These are phyloP conservation scores for Fusarium burgessii DNA, from an alignment of 2,329 filamentous ascomycete genomes.

Conservation along the genomic window DNA sequence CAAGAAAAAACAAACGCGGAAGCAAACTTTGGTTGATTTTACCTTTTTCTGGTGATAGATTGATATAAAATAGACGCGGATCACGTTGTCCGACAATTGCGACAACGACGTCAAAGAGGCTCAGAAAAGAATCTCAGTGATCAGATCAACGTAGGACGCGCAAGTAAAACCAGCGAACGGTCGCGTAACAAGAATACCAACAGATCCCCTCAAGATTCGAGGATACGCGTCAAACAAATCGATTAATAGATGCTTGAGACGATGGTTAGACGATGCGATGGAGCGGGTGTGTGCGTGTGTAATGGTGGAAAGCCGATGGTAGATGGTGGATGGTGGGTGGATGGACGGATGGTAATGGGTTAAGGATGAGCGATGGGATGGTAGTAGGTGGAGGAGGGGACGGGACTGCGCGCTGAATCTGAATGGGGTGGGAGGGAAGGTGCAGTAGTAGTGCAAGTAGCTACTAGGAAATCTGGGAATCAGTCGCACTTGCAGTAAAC, in stretches of 20 bases:
- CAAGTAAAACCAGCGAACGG: constrained; percentile 32
- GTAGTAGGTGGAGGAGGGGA: constrained; percentile 43
- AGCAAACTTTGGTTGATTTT: constrained; percentile 28
- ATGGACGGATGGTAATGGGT: constrained; percentile 36
- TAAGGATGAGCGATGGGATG: constrained; percentile 36
- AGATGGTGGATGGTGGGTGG: constrained; percentile 23
- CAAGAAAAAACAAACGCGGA: constrained; percentile 3
- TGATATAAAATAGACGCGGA: constrained; percentile 40
- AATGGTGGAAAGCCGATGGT: constrained; percentile 45
- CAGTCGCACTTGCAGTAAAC: constrained; percentile 35
- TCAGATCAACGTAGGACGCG: constrained; percentile 13
- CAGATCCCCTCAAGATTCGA: constrained; percentile 23
- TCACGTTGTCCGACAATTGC: constrained; percentile 46
- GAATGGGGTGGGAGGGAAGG: constrained; percentile 43
- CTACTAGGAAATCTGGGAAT: constrained; percentile 25
- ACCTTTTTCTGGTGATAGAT: constrained; percentile 46
- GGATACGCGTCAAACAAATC: constrained; percentile 20
- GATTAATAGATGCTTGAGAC: constrained; percentile 19
- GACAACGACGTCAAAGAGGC: constrained; percentile 38
- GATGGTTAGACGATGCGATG: constrained; percentile 44
- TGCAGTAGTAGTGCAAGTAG: constrained; percentile 40
- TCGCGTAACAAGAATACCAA: constrained; percentile 38
- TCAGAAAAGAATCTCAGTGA: constrained; percentile 10
- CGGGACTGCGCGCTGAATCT: constrained; percentile 42
- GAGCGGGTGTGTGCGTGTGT: constrained; percentile 44